phyloP scores from a whole-genome alignment of 2,329 filamentous ascomycete genomes.

The Juglanconis sp. region DNA sequence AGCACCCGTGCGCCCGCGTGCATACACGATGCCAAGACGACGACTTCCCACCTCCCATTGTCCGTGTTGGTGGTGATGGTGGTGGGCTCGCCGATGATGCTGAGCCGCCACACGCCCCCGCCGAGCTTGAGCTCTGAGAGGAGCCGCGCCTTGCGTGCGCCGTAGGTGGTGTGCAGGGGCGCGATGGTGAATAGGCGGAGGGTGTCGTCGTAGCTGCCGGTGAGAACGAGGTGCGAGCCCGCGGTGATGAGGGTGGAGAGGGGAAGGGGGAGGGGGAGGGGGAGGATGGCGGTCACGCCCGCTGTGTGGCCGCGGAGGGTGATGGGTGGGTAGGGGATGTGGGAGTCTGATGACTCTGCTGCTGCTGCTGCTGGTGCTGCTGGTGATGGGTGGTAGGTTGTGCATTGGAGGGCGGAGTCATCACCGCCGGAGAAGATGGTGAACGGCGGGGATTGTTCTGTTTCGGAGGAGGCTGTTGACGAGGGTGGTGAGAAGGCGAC shows the following conservation, averaged over 20 bases:
- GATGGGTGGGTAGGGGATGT: constrained; percentile 20
- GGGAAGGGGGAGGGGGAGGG: constrained; percentile 52
- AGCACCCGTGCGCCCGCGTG: constrained; percentile 77
- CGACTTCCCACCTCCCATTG: constrained; percentile 25
- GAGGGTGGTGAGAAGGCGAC: constrained; percentile 52
- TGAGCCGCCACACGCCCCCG: constrained; percentile 83
- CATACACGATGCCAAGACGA: constrained; percentile 79
- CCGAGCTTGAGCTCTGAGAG: constrained; percentile 68
- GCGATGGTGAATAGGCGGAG: constrained; percentile 63
- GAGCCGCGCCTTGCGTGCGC: constrained; percentile 42
- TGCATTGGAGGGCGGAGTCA: constrained; percentile 60
- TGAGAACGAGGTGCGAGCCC: constrained; percentile 61
- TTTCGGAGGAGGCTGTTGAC: background rate
- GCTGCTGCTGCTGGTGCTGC: background rate
- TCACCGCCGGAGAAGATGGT: constrained; percentile 71
- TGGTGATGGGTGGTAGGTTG: constrained; percentile 20
- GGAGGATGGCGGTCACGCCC: constrained; percentile 83
- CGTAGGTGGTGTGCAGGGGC: constrained; percentile 37
- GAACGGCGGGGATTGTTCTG: background rate
- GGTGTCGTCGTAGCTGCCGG: constrained; percentile 88
- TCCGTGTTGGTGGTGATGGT: constrained; percentile 21
- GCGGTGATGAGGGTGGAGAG: constrained; percentile 33
- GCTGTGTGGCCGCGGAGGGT: constrained; percentile 57
- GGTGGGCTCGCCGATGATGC: constrained; percentile 44
- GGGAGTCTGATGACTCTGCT: background rate